A percentile compares a stretch with the other conserved stretches of the same genome.
Evolutionary conservation across 2,329 filamentous ascomycete genomes (phyloP).

Genomic region (Pseudopyricularia javanii): DNA sequence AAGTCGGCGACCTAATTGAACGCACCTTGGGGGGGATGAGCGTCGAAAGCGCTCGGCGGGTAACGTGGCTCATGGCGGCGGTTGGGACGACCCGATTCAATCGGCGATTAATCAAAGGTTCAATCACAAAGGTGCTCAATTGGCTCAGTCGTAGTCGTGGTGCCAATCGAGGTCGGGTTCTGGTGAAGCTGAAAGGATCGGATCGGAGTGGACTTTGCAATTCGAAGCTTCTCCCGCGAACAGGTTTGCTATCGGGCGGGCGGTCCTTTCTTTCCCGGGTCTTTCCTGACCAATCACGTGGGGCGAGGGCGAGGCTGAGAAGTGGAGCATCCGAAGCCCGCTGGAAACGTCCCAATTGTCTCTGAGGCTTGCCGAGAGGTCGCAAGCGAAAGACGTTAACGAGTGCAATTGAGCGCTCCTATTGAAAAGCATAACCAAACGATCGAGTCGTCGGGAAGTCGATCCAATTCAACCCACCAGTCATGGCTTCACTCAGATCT

Average conservation of each 20-base stretch:
- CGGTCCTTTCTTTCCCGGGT: constrained; percentile 19
- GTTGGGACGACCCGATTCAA: constrained; percentile 14
- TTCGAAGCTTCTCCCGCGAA: constrained; percentile 8
- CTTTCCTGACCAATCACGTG: constrained; percentile 10
- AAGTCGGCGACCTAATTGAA: constrained; percentile 5
- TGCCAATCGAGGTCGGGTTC: constrained; percentile 3
- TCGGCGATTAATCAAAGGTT: constrained; percentile 5
- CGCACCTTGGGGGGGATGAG: constrained; percentile 97
- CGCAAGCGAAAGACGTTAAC: neutral
- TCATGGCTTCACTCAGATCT: constrained; percentile 57
- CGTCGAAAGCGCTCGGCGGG: constrained; percentile 87
- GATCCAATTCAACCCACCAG: constrained; percentile 6
- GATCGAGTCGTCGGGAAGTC: too few relatives aligned
- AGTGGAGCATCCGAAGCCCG: neutral
- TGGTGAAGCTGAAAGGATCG: constrained; percentile 2
- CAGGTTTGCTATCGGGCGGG: constrained; percentile 12
- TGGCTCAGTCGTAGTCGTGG: constrained; percentile 3
- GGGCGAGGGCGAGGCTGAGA: neutral
- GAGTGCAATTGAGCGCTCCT: neutral
- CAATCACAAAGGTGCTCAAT: constrained; percentile 8
- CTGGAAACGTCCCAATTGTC: neutral
- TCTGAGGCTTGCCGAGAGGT: neutral
- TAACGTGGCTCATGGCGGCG: constrained; percentile 80
- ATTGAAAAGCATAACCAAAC: too few relatives aligned
- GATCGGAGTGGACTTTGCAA: neutral